Percentiles rank a stretch among this genome's conserved stretches.
phyloP scores from a whole-genome alignment of 352 stramenopile genomes.

The Thalassiosira allenii region DNA sequence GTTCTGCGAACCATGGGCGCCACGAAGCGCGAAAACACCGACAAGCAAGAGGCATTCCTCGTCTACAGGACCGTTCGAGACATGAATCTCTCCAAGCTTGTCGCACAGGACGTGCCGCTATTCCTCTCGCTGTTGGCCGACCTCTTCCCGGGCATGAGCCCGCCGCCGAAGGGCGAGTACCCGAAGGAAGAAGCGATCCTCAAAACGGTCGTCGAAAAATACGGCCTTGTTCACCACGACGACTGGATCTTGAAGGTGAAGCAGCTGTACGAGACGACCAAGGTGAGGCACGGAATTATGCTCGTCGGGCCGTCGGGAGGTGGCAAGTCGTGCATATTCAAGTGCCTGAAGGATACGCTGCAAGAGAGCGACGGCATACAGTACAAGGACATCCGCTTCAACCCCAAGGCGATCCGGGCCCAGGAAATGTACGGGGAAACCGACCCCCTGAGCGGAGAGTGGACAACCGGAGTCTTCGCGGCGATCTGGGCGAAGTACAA shows the following conservation, averaged over 20 bases:
- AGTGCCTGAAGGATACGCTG: slow-evolving; percentile 93
- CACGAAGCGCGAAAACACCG: slow-evolving; percentile 95
- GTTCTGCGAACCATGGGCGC: slow-evolving; percentile 94
- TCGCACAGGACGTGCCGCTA: slow-evolving; percentile 97
- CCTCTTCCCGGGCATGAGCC: slow-evolving; percentile 94
- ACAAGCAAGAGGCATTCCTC: slow-evolving; percentile 92
- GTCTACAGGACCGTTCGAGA: slow-evolving; percentile 96
- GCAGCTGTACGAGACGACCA: slow-evolving; percentile 96
- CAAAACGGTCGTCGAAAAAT: slow-evolving; percentile 91
- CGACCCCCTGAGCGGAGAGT: slow-evolving; percentile 95
- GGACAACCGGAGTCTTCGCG: slow-evolving; percentile 97
- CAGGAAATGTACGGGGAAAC: slow-evolving; percentile 99
- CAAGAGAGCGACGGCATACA: slow-evolving; percentile 92
- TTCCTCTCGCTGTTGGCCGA: slow-evolving; percentile 97
- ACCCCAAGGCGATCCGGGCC: slow-evolving; percentile 97
- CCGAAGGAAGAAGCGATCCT: slow-evolving; percentile 92
- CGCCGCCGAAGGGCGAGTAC: slow-evolving; percentile 94
- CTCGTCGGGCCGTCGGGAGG: slow-evolving; percentile 96
- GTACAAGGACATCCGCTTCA: slow-evolving; percentile 96
- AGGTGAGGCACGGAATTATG: slow-evolving; percentile 98
- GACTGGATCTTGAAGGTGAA: slow-evolving; percentile 93
- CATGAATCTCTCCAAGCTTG: slow-evolving; percentile 99
- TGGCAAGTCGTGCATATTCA: slow-evolving; percentile 98
- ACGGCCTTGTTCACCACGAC: slow-evolving; percentile 88
- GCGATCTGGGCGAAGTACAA: slow-evolving; percentile 99